Conservation (phyloP, 1,284 basidiomycete species). For the Tausonia pullulans region DNA sequence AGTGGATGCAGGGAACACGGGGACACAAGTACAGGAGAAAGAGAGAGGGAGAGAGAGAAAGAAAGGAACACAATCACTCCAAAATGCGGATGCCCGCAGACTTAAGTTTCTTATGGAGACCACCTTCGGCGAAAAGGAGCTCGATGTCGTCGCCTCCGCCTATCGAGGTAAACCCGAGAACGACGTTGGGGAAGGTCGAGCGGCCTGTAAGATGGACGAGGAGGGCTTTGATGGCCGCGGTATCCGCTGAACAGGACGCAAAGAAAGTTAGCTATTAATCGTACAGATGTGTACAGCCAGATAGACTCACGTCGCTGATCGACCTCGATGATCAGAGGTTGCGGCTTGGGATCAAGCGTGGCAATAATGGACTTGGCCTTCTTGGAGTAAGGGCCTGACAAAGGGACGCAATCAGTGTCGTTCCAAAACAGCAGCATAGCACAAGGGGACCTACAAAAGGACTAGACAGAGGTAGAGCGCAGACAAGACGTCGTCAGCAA, state of each 20-base stretch:
- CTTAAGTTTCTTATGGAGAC: slow-evolving; percentile 15
- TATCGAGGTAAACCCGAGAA: slow-evolving; percentile 31
- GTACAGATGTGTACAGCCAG: not conserved
- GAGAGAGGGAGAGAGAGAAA: too few relatives aligned
- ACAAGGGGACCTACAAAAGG: not conserved
- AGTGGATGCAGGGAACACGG: too few relatives aligned
- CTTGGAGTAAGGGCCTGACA: slow-evolving; percentile 34
- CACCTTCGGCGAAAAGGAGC: slow-evolving; percentile 32
- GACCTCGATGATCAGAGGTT: slow-evolving; percentile 33
- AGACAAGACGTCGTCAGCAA: not conserved
- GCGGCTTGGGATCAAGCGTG: slow-evolving; percentile 26
- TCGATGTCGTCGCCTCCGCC: slow-evolving; percentile 35
- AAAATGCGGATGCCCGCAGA: too few relatives aligned
- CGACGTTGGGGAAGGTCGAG: slow-evolving; percentile 35
- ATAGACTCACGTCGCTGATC: slow-evolving; percentile 28
- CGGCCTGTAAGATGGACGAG: slow-evolving; percentile 31
- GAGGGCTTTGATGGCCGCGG: slow-evolving; percentile 27
- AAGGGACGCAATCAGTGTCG: slow-evolving; percentile 18
- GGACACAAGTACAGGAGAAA: too few relatives aligned
- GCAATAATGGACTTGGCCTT: slow-evolving; percentile 31
- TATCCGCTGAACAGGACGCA: slow-evolving; percentile 26
- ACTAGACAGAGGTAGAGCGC: not conserved
- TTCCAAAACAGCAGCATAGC: not conserved
- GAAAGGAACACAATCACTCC: too few relatives aligned
- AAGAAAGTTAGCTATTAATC: not conserved